Evolutionary conservation across 805 yeast species (phyloP), one percentile per base, ranked within the genome.

Genomic region (Candida piceae): DNA sequence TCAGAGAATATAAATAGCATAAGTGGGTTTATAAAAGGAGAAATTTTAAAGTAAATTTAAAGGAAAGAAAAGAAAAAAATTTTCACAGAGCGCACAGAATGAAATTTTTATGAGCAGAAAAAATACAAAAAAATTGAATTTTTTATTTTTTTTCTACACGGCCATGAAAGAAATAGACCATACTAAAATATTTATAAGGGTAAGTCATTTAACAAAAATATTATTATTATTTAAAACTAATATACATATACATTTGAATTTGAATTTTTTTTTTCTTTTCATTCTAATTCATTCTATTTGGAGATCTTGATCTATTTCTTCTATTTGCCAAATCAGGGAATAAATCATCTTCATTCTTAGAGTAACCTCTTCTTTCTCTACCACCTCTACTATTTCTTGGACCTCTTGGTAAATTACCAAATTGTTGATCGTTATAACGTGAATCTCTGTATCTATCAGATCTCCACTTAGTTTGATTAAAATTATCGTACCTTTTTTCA

Each of bases 261-360:
- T n/a, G n/a, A n/a, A n/a, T n/a, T n/a, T n/a, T n/a, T n/a, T n/a
- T n/a, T n/a, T n/a, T n/a, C n/a, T n/a, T n/a, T n/a, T n/a, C n/a
- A n/a, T n/a, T n/a, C 29, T 24, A 16, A 12, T 22, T 16, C 39
- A 21, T 31, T 39, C 60, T 42, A 10, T 39, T 30, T 17, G 59
- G 58, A 16, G 58, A 55, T 27, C 55, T 40, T 16, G 58, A 55
- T 29, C 55, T 40, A 18, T 49, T 45, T 25, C 31, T 24, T 12
- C 26, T 24, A 12, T 24, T 12, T 5, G 13, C 35, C 28, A 57
- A 50, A 27, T 57, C 46, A 1, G 69, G 68, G 36, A 65, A 63
- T 39, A 65, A 51, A 35, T 67, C 71, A 12, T 58, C 69, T 30
- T 57, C 55, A 25, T 49, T 51, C 29, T 46, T 53, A 28, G 50